Evolutionary conservation across 257 asterid species (phyloP).

Genomic region (Paulownia fortunei): DNA sequence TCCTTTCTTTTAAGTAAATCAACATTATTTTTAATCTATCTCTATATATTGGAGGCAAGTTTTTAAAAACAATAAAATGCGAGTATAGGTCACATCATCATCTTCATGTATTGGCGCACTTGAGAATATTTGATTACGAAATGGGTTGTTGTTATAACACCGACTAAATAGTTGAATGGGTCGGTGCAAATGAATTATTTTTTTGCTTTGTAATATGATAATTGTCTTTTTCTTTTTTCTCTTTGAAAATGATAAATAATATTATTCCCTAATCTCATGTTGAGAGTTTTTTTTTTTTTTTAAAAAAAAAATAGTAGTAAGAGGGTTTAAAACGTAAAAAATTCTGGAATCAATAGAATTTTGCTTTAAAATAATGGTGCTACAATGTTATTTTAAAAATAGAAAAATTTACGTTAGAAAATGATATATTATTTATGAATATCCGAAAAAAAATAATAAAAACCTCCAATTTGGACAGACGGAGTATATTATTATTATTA

Average conservation of each 20-base stretch:
- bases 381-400: too few relatives aligned
- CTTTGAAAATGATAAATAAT: background rate
- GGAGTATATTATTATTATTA: too few relatives aligned
- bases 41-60: background rate
- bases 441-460: too few relatives aligned
- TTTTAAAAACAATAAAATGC: background rate
- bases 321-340: too few relatives aligned
- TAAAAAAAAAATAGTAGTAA: too few relatives aligned
- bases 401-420: too few relatives aligned
- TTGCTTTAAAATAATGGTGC: too few relatives aligned
- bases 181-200: constrained; percentile 11
- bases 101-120: constrained; percentile 19
- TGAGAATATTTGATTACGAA: background rate
- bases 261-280: background rate
- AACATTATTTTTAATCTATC: background rate
- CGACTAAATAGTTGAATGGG: constrained; percentile 22
- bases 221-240: background rate
- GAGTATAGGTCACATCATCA: constrained; percentile 19
- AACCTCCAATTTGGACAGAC: too few relatives aligned
- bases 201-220: background rate
- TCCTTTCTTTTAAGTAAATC: background rate
- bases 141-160: background rate
- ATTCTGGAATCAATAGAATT: too few relatives aligned
- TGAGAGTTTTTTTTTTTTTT: background rate
- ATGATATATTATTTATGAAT: too few relatives aligned